Percentiles rank a stretch among this genome's conserved stretches.
Conservation (phyloP, 139 green algal genomes). For the Chlamydomonas sphaeroides region DNA sequence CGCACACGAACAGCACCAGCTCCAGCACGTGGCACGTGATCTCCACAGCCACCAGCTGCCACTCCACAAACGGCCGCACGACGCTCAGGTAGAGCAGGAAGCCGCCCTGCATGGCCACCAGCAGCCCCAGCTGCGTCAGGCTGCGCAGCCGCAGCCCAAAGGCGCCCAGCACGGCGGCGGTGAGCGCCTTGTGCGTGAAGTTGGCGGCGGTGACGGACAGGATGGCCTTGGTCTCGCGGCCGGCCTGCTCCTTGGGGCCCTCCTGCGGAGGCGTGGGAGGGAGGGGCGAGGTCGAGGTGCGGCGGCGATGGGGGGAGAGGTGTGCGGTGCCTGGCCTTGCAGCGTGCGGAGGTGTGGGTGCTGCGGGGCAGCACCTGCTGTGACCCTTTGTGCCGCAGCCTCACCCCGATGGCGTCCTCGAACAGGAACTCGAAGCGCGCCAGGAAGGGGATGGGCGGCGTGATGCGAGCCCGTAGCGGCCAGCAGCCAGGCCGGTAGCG, state of each 20-base stretch:
- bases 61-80: background rate
- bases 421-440: constrained; percentile 40
- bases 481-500: constrained; percentile 24
- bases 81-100: constrained; percentile 14
- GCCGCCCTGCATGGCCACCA: background rate
- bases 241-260: background rate
- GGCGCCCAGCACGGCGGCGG: background rate
- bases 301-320: background rate
- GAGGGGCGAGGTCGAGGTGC: background rate
- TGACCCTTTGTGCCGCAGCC: background rate
- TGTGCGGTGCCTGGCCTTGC: background rate
- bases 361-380: background rate
- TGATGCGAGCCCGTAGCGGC: constrained; percentile 3
- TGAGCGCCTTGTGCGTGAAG: constrained; percentile 17
- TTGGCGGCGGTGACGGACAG: background rate
- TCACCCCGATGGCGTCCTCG: constrained; percentile 25
- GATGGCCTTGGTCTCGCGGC: constrained; percentile 15
- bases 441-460: constrained; percentile 11
- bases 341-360: background rate
- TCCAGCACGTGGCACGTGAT: constrained; percentile 3
- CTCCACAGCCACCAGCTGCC: background rate
- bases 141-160: background rate
- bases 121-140: background rate
- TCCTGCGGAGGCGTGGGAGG: background rate
- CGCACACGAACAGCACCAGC: background rate